Evolutionary conservation across 2,329 filamentous ascomycete species (phyloP), one percentile per base, ranked within the genome.

Genomic region (Juglanconis oblonga): DNA sequence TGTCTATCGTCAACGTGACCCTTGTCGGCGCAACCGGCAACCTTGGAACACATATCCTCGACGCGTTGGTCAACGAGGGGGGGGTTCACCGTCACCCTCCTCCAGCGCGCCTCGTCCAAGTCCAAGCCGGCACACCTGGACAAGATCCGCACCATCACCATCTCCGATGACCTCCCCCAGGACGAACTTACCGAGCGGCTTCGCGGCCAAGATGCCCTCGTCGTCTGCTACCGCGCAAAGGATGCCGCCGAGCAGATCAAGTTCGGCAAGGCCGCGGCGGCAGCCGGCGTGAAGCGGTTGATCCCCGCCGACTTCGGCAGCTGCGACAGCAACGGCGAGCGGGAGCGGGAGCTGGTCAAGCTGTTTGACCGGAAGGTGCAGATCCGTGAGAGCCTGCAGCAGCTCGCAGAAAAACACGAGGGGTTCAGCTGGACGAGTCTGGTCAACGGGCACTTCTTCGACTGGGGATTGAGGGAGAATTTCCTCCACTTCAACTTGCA

Each of bases 261-360:
- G 40, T 69, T 76, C 51, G 73, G 71, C 35, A 67, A 73, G 45
- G 75, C 75, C 7, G 74, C 74, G 1, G 71, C 68, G 6, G 70
- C 70, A 0, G 72, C 71, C 0, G 72, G 71, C 17, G 74, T 77
- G 9, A 64, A 63, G 63, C 71, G 74, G 51, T 69, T 75, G 57
- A 71, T 77, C 61, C 75, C 74, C 31, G 74, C 75, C 59, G 75
- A 77, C 67, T 77, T 72, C 59, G 75, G 75, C 55, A 76, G 73
- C 67, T 73, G 72, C 48, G 74, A 77, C 63, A 70, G 74, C 45
- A 69, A 67, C 57, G 72, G 68, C 61, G 40, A 61, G 53, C 65
- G 67, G 17, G 74, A 74, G 7, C 67, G 69, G 58, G 67, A 72
- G 65, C 69, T 77, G 42, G 71, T 76, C 10, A 69, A 68, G 31